Evolutionary conservation across 2,329 filamentous ascomycete species (phyloP), one percentile per base, ranked within the genome.

Genomic region (Paramyrothecium sp.): DNA sequence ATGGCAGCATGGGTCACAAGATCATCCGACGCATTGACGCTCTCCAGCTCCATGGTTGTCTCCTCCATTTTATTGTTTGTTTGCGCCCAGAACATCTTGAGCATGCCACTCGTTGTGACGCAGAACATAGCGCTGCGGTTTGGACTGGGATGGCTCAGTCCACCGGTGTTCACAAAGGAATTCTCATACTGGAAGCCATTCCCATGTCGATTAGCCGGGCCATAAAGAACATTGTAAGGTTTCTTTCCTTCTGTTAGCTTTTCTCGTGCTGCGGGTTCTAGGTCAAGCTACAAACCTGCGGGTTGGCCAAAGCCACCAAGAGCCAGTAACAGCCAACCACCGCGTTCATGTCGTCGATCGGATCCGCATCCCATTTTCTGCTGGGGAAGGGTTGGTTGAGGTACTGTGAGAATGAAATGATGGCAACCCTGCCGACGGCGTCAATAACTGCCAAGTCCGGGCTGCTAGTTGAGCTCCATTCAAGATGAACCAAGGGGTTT

Each of bases 311-410:
- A 26, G 82, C 76, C 22, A 87, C 78, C n/a, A 81, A 78, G 55
- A 98, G 78, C 95, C 95, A 99, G 73, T 91, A 89, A 70, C 92
- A 84, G 3, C 94, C 95, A 7, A 96, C 91, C 5, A 96, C 79
- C 53, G 88, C 85, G 62, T 89, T 86, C 41, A 91, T 79, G 69
- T 96, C 91, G 65, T 92, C 89, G 54, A 88, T 78, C 2, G 83
- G 75, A 67, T 94, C 92, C n/a, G 79, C 72, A 22, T 87, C 81
- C 73, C 86, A 88, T 56, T 80, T 82, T 47, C 87, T 83, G 53
- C 81, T 80, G 11, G 84, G 71, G 33, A 81, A 83, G 56, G 93
- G 84, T 54, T 87, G 85, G 68, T 97, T 96, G 50, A 97, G 74
- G 8, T 87, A 85, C 60, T 88, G 84, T 17, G 84, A 82, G 63